Percentiles rank a stretch among this genome's conserved stretches.
Conservation (phyloP, 495 filamentous ascomycete genomes). For the Sabuloglossum arenarium region DNA sequence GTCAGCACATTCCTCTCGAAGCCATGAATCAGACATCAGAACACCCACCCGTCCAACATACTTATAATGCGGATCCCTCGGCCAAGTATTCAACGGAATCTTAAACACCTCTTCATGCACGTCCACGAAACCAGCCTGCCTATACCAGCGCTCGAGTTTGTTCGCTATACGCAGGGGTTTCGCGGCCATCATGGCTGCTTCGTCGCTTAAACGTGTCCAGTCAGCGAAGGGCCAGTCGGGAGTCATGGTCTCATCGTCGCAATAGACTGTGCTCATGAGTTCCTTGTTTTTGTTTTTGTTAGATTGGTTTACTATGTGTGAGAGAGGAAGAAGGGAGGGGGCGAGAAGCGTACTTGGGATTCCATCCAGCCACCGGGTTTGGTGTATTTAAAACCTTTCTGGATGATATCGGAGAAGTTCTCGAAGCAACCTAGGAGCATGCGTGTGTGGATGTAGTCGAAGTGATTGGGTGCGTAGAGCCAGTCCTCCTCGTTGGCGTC, state of each 20-base stretch:
- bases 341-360: slow-evolving; percentile 2
- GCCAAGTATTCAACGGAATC: slow-evolving; percentile 20
- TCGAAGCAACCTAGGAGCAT: slow-evolving; percentile 32
- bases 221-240: slow-evolving; percentile 23
- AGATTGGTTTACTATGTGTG: too few species aligned
- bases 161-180: slow-evolving; percentile 15
- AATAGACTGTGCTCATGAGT: slow-evolving; percentile 29
- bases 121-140: slow-evolving; percentile 20
- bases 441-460: slow-evolving; percentile 47
- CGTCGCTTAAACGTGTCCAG: slow-evolving; percentile 15
- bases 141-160: slow-evolving; percentile 19
- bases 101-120: slow-evolving; percentile 20
- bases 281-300: slow-evolving; percentile 23
- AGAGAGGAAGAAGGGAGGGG: not conserved
- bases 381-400: slow-evolving; percentile 15
- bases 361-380: slow-evolving; percentile 48
- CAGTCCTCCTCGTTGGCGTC: slow-evolving; percentile 27
- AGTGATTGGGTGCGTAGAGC: slow-evolving; percentile 27
- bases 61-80: slow-evolving; percentile 18
- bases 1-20: too few species aligned
- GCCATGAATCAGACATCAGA: too few species aligned
- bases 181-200: slow-evolving; percentile 14
- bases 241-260: slow-evolving; percentile 28
- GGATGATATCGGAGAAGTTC: slow-evolving; percentile 22
- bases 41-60: slow-evolving; percentile 13